phyloP scores from a whole-genome alignment of 805 yeast genomes.

The Yamadazyma scolyti region DNA sequence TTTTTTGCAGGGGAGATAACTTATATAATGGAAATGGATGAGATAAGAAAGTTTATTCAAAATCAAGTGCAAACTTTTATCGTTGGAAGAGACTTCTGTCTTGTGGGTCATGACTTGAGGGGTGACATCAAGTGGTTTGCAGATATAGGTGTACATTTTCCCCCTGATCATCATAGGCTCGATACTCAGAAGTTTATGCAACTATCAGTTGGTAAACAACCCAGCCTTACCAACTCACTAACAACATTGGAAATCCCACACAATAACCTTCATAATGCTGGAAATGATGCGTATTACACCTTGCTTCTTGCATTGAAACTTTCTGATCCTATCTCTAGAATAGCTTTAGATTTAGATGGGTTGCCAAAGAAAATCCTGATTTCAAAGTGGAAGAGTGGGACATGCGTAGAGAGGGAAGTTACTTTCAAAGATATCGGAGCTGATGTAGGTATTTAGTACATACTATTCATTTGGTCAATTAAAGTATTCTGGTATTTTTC shows the following conservation, averaged over 20 bases:
- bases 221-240: slow-evolving; percentile 41
- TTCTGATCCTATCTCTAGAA: slow-evolving; percentile 4
- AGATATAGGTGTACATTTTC: slow-evolving; percentile 43
- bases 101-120: slow-evolving; percentile 59
- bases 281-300: slow-evolving; percentile 67
- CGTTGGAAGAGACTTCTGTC: too few species aligned
- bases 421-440: background rate
- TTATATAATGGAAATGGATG: slow-evolving; percentile 31
- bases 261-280: slow-evolving; percentile 63
- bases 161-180: slow-evolving; percentile 20
- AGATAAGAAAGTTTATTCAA: slow-evolving; percentile 39
- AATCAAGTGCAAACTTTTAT: slow-evolving; percentile 41
- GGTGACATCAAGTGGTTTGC: slow-evolving; percentile 56
- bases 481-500: slow-evolving; percentile 25
- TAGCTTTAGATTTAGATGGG: slow-evolving; percentile 2
- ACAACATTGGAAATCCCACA: slow-evolving; percentile 49
- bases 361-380: slow-evolving; percentile 1
- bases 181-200: slow-evolving; percentile 43
- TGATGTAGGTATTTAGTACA: slow-evolving; percentile 17
- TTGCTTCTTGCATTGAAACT: slow-evolving; percentile 28
- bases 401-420: slow-evolving; percentile 15
- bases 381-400: slow-evolving; percentile 10
- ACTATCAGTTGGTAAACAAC: slow-evolving; percentile 3
- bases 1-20: slow-evolving; percentile 52
- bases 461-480: slow-evolving; percentile 26